These are phyloP conservation scores for Lolium perenne DNA, from an alignment of 176 grass and related monocot genomes.

Conservation along the genomic window DNA sequence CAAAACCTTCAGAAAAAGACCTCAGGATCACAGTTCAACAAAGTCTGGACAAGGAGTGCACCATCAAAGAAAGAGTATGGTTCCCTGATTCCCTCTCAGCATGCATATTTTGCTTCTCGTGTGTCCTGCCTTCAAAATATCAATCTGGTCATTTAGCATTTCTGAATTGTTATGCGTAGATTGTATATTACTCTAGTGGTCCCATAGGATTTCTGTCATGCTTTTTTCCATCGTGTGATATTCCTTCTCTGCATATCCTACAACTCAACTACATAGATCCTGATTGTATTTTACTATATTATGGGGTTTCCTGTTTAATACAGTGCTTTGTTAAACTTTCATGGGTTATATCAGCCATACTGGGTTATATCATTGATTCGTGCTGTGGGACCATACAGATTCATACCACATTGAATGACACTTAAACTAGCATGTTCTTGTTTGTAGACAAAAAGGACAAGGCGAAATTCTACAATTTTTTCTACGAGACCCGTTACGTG, in stretches of 20 bases:
- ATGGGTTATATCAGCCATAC: neutral
- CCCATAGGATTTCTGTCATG: neutral
- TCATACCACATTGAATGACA: neutral
- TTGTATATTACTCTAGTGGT: conserved; percentile 1
- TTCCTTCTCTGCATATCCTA: neutral
- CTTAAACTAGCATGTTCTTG: neutral
- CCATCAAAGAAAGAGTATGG: conserved; percentile 67
- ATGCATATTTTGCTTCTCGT: neutral
- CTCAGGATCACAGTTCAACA: conserved; percentile 52
- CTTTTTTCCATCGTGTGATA: neutral
- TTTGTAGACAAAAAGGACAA: conserved; percentile 59
- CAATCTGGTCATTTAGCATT: neutral
- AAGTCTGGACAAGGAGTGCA: conserved; percentile 48
- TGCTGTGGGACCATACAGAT: neutral
- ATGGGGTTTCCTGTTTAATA: neutral
- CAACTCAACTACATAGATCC: neutral
- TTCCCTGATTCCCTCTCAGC: conserved; percentile 40
- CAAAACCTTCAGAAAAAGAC: conserved; percentile 58
- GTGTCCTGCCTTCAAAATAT: conserved; percentile 4
- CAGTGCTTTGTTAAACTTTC: neutral
- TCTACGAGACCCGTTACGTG: conserved; percentile 56
- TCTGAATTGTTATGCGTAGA: conserved; percentile 12
- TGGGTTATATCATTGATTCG: neutral
- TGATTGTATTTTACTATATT: conserved; percentile 26
- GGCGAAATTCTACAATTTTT: conserved; percentile 53